Base-by-base conservation (phyloP, 1,284 basidiomycete genomes). In the Ustilago hordei region DNA sequence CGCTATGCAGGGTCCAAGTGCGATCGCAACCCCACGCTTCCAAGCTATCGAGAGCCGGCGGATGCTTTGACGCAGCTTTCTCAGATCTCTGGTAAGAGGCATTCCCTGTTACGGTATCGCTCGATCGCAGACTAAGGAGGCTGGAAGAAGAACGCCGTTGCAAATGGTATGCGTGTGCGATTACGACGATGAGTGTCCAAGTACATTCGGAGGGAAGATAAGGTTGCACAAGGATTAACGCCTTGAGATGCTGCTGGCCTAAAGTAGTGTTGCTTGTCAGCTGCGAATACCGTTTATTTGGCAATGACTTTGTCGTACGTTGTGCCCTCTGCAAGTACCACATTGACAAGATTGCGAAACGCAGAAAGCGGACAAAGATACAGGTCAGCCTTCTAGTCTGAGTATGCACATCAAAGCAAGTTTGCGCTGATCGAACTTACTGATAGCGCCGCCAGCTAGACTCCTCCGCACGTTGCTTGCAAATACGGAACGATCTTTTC, bases 301-400 rank as follows among this genome's bases (percentile, higher is more conserved):
- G n/a, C 55, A n/a, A 75, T 8, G 4, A 83, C 84, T 60, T 70
- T 65, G 69, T 85, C 84, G 61, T 85, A 85, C 9, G 76, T 71
- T 19, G 76, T 61, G 4, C 83, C 81, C 70, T 81, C 81, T 83
- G 69, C 31, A 36, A 8, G 8, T n/a, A 45, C 11, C 19, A 28
- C 4, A 11, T 23, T 2, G 36, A 19, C 35, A 31, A 58, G 32
- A 32, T 8, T 8, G 31, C 8, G 8, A 50, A 50, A 12, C 31
- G 13, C 13, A 59, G 13, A 17, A 17, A 6, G 39, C 13, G 39
- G 17, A 41, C 13, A 17, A 17, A 17, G 39, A 7, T 7, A 41
- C 13, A 41, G 39, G 39, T 41, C 39, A 41, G 39, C 15, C 39
- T 15, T 41, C 15, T 41, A 17, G 7, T 41, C 17, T 17, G 13